Conservation (phyloP, 148 eudicot genomes). For the Bassia scoparia region DNA sequence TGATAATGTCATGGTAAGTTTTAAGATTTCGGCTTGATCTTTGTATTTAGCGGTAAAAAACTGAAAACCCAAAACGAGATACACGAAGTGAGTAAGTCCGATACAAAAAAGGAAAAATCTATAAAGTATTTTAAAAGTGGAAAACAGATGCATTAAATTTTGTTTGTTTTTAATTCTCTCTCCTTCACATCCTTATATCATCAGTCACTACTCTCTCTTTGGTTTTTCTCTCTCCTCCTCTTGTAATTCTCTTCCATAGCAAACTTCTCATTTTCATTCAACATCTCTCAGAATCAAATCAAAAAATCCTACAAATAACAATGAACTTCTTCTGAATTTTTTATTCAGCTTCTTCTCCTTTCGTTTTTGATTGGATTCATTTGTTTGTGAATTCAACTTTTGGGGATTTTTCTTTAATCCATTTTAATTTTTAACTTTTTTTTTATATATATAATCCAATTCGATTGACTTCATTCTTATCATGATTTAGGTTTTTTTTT, state of each 20-base stretch:
- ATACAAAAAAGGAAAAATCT: no score
- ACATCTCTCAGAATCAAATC: no score
- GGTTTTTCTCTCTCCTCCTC: slow-evolving; percentile 14
- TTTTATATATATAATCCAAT: no score
- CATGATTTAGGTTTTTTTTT: neutral
- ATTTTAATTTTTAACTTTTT: no score
- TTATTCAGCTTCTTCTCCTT: slow-evolving; percentile 11
- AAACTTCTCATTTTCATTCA: slow-evolving; percentile 14
- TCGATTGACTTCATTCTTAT: slow-evolving; percentile 3
- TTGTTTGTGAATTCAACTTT: neutral
- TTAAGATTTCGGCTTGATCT: no score
- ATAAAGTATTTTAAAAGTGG: no score
- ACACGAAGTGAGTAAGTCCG: no score
- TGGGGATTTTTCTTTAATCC: neutral
- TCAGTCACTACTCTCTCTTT: neutral
- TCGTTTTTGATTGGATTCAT: neutral
- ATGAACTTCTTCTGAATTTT: neutral
- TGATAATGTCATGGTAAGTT: no score
- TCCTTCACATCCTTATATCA: neutral
- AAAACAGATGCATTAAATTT: no score
- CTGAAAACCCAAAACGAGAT: no score
- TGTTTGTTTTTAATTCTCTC: neutral
- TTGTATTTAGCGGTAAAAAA: no score
- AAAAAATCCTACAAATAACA: neutral
- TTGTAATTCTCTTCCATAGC: slow-evolving; percentile 15